A percentile compares a stretch with the other conserved stretches of the same genome.
These are phyloP conservation scores for Fusarium sp. DNA, from an alignment of 2,329 filamentous ascomycete genomes.

Conservation along the genomic window DNA sequence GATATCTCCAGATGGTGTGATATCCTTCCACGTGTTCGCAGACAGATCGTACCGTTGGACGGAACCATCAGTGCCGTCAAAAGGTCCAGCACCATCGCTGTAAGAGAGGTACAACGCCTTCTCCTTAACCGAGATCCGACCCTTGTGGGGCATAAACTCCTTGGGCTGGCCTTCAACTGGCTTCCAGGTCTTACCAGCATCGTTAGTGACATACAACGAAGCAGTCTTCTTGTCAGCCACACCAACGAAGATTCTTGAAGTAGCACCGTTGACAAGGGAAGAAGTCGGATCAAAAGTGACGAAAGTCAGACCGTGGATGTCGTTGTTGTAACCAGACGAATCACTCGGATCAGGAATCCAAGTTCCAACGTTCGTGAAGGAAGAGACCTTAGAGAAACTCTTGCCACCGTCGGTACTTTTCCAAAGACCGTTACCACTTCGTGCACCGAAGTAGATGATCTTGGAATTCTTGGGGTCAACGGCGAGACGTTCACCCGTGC, in stretches of 20 bases:
- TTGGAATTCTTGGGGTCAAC: conserved; percentile 67
- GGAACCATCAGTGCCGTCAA: conserved; percentile 64
- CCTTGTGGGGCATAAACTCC: conserved; percentile 65
- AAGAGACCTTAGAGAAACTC: conserved; percentile 63
- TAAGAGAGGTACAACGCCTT: conserved; percentile 67
- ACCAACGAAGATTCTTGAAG: conserved; percentile 67
- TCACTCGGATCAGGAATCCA: conserved; percentile 60
- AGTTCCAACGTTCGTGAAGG: conserved; percentile 63
- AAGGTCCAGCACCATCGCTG: conserved; percentile 65
- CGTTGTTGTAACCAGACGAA: conserved; percentile 56
- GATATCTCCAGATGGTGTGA: conserved; percentile 64
- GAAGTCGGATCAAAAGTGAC: conserved; percentile 68
- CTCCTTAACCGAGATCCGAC: conserved; percentile 61
- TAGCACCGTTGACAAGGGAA: conserved; percentile 56
- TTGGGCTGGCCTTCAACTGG: conserved; percentile 62
- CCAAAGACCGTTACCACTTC: conserved; percentile 69
- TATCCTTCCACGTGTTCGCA: conserved; percentile 62
- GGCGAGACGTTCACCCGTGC: conserved; percentile 67
- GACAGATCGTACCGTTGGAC: conserved; percentile 66
- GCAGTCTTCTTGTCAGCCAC: conserved; percentile 63
- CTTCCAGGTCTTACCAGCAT: conserved; percentile 65
- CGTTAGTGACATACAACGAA: conserved; percentile 64
- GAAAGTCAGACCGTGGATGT: conserved; percentile 61
- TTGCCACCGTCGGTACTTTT: conserved; percentile 67
- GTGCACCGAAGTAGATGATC: conserved; percentile 68